Evolutionary conservation across 768 basidiomycete species (phyloP).

Genomic region (Naganishia kalamii): DNA sequence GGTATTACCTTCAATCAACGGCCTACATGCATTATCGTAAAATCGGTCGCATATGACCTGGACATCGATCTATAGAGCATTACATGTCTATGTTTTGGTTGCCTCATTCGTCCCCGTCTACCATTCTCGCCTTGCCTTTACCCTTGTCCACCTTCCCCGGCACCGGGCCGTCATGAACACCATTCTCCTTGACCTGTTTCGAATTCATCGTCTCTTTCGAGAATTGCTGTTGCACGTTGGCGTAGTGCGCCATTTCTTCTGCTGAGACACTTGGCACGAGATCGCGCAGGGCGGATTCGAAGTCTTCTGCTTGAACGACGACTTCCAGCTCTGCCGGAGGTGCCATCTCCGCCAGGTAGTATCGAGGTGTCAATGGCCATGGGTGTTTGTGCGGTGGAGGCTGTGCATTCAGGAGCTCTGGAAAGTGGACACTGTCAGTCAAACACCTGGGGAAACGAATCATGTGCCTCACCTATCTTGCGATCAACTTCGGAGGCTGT

Average conservation of each 20-base stretch:
- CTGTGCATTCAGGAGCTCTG: constrained; percentile 51
- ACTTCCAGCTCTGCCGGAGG: constrained; percentile 63
- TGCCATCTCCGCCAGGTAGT: constrained; percentile 80
- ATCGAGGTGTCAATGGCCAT: constrained; percentile 73
- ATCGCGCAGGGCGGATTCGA: constrained; percentile 62
- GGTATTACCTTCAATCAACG: neutral
- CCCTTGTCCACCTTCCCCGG: constrained; percentile 1
- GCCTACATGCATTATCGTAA: too few species aligned
- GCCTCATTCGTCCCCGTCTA: neutral
- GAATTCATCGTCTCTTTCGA: constrained; percentile 48
- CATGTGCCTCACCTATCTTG: constrained; percentile 57
- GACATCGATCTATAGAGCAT: neutral
- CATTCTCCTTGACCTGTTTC: constrained; percentile 11
- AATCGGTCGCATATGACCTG: too few species aligned
- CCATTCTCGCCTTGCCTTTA: constrained; percentile 19
- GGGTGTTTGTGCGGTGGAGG: constrained; percentile 53
- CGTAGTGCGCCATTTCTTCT: constrained; percentile 79
- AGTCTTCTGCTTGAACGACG: constrained; percentile 68
- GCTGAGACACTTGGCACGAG: constrained; percentile 56
- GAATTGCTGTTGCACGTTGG: constrained; percentile 63
- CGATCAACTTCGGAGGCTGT: constrained; percentile 73
- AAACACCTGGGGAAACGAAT: neutral
- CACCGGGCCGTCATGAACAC: neutral
- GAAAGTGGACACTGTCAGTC: neutral
- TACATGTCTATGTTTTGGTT: neutral